These are phyloP conservation scores for Aspergillus homomorphus DNA, from an alignment of 495 filamentous ascomycete genomes.

Conservation along the genomic window DNA sequence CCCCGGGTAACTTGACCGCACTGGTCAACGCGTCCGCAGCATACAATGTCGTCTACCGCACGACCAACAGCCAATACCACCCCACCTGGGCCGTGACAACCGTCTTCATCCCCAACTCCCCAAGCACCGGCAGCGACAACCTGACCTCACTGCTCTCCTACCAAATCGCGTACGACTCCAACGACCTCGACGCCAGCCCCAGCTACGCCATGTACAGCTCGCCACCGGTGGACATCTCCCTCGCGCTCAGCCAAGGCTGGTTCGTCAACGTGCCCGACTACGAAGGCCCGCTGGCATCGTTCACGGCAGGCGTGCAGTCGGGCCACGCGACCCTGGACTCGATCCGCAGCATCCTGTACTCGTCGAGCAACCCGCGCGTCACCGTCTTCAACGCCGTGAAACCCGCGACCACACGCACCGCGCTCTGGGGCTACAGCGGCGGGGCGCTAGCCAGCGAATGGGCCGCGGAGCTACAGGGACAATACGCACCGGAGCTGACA, in stretches of 20 bases:
- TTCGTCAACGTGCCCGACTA: conserved; percentile 39
- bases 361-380: conserved; percentile 5
- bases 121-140: conserved; percentile 6
- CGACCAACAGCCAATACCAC: conserved; percentile 39
- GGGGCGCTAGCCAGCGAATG: conserved; percentile 46
- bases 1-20: conserved; percentile 1
- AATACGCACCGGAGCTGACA: conserved; percentile 45
- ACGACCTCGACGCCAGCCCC: conserved; percentile 27
- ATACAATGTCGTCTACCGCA: conserved; percentile 51
- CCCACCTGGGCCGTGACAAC: conserved; percentile 37
- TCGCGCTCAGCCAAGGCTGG: conserved; percentile 15
- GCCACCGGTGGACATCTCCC: conserved; percentile 19
- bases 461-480: conserved; percentile 42
- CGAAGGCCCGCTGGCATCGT: conserved; percentile 42
- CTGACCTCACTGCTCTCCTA: conserved; percentile 34
- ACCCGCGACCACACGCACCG: conserved; percentile 9
- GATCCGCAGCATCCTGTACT: conserved; percentile 36
- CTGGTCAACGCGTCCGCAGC: conserved; percentile 5
- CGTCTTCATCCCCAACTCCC: conserved; percentile 11
- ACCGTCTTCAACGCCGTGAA: not conserved
- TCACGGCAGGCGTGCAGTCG: conserved; percentile 34
- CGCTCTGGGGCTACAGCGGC: conserved; percentile 51
- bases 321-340: conserved; percentile 48
- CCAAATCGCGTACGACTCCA: conserved; percentile 44
- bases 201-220: conserved; percentile 21